Percentiles rank a stretch among this genome's conserved stretches.
Evolutionary conservation across 2,329 filamentous ascomycete species (phyloP).

Genomic region (Aspergillus awamori): DNA sequence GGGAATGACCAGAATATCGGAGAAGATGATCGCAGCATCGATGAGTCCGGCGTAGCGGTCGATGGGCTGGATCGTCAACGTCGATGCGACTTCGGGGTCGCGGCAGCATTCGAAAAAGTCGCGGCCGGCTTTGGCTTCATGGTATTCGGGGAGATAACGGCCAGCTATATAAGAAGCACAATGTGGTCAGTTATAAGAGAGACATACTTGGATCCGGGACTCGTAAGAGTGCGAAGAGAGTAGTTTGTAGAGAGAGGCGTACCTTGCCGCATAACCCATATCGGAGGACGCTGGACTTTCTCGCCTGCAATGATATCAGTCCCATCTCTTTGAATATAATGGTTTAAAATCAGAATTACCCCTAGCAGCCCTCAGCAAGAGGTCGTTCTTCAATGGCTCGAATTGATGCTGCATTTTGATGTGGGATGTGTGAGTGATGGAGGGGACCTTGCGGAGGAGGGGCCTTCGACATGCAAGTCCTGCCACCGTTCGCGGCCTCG

Average conservation of each 20-base stretch:
- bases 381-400: slow-evolving; percentile 85
- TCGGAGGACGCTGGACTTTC: slow-evolving; percentile 86
- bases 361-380: slow-evolving; percentile 85
- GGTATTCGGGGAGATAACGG: slow-evolving; percentile 96
- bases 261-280: slow-evolving; percentile 99
- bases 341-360: slow-evolving; percentile 56
- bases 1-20: slow-evolving; percentile 94
- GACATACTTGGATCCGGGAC: background rate
- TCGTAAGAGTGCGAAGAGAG: background rate
- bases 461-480: slow-evolving; percentile 23
- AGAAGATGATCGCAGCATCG: slow-evolving; percentile 98
- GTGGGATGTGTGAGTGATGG: slow-evolving; percentile 9
- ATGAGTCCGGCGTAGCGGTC: slow-evolving; percentile 88
- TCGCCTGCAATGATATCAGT: slow-evolving; percentile 63
- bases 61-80: slow-evolving; percentile 89
- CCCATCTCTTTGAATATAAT: background rate
- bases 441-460: slow-evolving; percentile 21
- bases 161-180: slow-evolving; percentile 64
- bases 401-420: slow-evolving; percentile 70
- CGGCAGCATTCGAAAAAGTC: slow-evolving; percentile 99
- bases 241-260: slow-evolving; percentile 32
- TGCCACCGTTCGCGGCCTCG: slow-evolving; percentile 18
- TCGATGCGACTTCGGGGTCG: slow-evolving; percentile 87
- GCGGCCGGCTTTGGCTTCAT: slow-evolving; percentile 83
- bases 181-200: background rate